Percentiles rank a stretch among this genome's conserved stretches.
Conservation (phyloP, 371 early-diverging fungal genomes). For the Apophysomyces ossiformis region DNA sequence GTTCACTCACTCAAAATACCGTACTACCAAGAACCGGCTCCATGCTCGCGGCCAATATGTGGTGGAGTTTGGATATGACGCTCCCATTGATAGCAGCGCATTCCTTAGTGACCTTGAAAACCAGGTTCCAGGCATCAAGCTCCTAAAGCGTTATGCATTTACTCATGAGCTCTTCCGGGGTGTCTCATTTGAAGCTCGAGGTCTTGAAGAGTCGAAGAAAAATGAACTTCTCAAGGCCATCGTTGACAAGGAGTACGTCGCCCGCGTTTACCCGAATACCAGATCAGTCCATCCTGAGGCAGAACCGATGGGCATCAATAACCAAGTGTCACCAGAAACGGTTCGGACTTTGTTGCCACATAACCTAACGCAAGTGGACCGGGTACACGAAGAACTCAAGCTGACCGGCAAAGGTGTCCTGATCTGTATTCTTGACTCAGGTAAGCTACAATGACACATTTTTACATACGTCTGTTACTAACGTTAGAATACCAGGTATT, state of each 20-base stretch:
- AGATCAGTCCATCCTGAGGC: neutral
- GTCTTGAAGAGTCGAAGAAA: neutral
- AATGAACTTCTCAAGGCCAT: neutral
- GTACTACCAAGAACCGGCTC: neutral
- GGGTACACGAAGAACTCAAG: constrained; percentile 26
- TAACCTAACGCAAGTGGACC: constrained; percentile 28
- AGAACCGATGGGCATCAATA: neutral
- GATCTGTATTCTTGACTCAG: constrained; percentile 70
- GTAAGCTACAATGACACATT: constrained; percentile 48
- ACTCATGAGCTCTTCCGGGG: neutral
- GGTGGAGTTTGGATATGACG: neutral
- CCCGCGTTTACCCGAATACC: neutral
- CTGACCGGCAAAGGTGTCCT: constrained; percentile 64
- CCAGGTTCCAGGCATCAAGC: neutral
- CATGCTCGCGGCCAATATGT: neutral
- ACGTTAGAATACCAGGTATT: constrained; percentile 63
- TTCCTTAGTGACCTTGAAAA: neutral
- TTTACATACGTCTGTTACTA: constrained; percentile 60
- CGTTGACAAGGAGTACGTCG: neutral
- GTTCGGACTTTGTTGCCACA: constrained; percentile 3
- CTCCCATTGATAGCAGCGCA: neutral
- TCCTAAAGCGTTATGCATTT: neutral
- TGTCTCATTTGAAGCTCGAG: neutral
- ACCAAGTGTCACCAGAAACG: neutral
- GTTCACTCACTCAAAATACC: neutral